Evolutionary conservation across 2,329 filamentous ascomycete genomes (phyloP), one percentile per base, ranked within the genome.

Genomic region (Ramularia collo-cygni): DNA sequence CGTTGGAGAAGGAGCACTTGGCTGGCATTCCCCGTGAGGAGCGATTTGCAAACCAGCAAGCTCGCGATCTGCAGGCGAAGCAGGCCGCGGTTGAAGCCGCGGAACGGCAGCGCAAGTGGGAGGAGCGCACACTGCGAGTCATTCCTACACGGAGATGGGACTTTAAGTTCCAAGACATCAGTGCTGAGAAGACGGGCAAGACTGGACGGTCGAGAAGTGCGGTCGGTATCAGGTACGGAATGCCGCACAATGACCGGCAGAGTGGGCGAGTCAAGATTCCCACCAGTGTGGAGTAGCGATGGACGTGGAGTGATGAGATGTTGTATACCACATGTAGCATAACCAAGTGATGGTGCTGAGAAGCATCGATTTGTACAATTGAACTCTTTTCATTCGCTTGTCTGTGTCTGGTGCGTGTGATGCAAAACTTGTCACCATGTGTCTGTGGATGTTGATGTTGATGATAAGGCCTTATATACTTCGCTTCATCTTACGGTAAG

Each of bases 231-330:
- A 66, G 77, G 48, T 82, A 82, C 55, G 77, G 78, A 52, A 68
- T 79, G 43, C 77, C 78, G 35, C 71, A 71, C 51, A 64, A 77
- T 53, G 77, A 81, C 46, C 65, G 78, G 44, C 80, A 80, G 69
- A 74, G 73, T 62, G 77, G 77, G 16, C 64, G 70, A 47, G 65
- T 79, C 52, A 81, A 81, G 68, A 79, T 81, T 46, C 77, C 77
- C 9, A 78, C 70, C 15, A 70, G 66, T 47, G 76, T 81, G 34
- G 70, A 74, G 50, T 62, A 39, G 48, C 39, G 15, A 21, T 17
- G 37, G 29, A 18, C 16, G 18, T 14, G 21, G 18, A n/a, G n/a
- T n/a, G n/a, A n/a, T n/a, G n/a, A n/a, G n/a, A n/a, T n/a, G n/a
- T n/a, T 40, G 19, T 37, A 40, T 31, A 28, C 15, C 19, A 32